Percentiles rank a stretch among this genome's conserved stretches.
Evolutionary conservation across 2,329 filamentous ascomycete genomes (phyloP).

Genomic region (Neocatenulostroma microsporum): DNA sequence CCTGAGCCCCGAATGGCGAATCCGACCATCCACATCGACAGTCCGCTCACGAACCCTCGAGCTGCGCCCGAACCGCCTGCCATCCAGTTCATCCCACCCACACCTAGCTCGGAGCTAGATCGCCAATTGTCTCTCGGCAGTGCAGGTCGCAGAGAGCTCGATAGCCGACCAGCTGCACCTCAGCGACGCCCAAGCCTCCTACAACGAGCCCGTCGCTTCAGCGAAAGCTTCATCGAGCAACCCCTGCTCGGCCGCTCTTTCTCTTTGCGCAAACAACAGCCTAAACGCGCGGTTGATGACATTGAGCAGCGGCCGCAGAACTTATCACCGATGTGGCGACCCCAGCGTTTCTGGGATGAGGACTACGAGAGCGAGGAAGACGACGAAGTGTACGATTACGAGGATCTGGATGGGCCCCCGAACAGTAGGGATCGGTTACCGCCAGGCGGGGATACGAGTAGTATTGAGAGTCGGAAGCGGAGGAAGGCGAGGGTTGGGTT

Average conservation of each 20-base stretch:
- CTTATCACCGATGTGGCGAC: constrained; percentile 56
- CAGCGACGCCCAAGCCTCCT: constrained; percentile 34
- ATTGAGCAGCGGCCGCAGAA: constrained; percentile 26
- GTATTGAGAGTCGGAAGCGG: constrained; percentile 22
- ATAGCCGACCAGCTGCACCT: constrained; percentile 13
- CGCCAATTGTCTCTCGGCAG: too few species aligned
- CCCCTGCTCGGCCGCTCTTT: constrained; percentile 30
- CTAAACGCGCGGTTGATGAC: constrained; percentile 19
- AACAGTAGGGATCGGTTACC: constrained; percentile 31
- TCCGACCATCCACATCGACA: constrained; percentile 32
- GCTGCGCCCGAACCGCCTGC: constrained; percentile 50
- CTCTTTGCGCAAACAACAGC: constrained; percentile 11
- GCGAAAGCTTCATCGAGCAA: constrained; percentile 35
- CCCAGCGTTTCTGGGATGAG: constrained; percentile 56
- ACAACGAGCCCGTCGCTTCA: constrained; percentile 40
- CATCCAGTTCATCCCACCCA: constrained; percentile 49
- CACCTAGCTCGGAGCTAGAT: constrained; percentile 42
- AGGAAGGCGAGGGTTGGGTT: constrained; percentile 4
- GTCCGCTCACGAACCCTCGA: constrained; percentile 52
- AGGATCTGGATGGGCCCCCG: constrained; percentile 11
- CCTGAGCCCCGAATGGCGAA: too few species aligned
- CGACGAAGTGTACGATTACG: constrained; percentile 25
- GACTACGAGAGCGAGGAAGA: constrained; percentile 39
- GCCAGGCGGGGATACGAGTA: constrained; percentile 40
- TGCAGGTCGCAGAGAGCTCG: too few species aligned